A percentile compares a stretch with the other conserved stretches of the same genome.
These are phyloP conservation scores for Plectosphaerella plurivora DNA, from an alignment of 2,329 filamentous ascomycete species.

Conservation along the genomic window DNA sequence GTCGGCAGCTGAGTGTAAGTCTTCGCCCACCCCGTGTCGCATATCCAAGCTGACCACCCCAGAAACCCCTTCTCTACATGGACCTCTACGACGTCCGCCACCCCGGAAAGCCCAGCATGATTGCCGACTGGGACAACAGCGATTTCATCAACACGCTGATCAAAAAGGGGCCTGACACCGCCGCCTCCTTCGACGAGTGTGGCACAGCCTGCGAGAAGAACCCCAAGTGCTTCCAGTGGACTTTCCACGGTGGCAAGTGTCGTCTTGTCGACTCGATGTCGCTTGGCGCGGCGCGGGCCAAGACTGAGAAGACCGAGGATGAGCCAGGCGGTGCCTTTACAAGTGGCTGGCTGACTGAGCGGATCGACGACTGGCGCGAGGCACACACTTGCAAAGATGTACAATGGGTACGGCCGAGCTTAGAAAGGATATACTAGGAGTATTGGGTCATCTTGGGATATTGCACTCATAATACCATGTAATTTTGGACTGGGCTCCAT, in stretches of 20 bases:
- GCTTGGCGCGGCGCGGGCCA: conserved; percentile 11
- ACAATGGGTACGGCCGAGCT: conserved; percentile 15
- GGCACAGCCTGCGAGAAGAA: conserved; percentile 13
- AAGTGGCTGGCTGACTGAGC: conserved; percentile 15
- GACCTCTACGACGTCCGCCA: conserved; percentile 32
- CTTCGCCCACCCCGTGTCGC: background rate
- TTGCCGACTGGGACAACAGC: background rate
- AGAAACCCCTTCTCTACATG: conserved; percentile 30
- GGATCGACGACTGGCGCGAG: conserved; percentile 13
- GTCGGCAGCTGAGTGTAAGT: conserved; percentile 25
- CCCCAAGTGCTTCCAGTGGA: conserved; percentile 15
- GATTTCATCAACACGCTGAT: background rate
- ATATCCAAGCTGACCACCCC: background rate
- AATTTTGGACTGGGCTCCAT: background rate
- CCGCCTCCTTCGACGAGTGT: conserved; percentile 11
- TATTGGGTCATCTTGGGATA: background rate
- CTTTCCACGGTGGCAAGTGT: conserved; percentile 14
- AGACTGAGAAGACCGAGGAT: conserved; percentile 4
- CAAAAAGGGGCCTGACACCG: conserved; percentile 1
- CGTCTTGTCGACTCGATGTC: conserved; percentile 12
- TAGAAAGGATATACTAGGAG: conserved; percentile 7
- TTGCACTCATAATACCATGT: background rate
- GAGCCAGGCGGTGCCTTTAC: conserved; percentile 10
- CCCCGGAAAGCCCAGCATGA: conserved; percentile 15
- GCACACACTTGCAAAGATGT: conserved; percentile 9